Conservation (phyloP, 2,329 filamentous ascomycete species). For the Cladorrhinum sp. region DNA sequence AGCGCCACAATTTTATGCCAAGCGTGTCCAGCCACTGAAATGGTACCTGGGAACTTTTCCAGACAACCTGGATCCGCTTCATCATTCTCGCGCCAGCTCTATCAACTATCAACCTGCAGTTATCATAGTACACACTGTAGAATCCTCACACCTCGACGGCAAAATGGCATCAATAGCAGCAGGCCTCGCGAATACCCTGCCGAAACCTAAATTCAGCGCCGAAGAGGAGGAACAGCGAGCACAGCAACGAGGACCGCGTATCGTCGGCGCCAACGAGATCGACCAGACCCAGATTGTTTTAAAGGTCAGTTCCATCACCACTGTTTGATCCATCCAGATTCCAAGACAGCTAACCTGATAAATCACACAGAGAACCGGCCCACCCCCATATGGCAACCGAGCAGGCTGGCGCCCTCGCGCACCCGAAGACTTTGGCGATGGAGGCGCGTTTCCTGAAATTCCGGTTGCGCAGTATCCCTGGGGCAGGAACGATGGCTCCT, state of each 20-base stretch:
- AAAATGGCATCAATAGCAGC: conserved; percentile 64
- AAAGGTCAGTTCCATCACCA: conserved; percentile 49
- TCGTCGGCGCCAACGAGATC: conserved; percentile 74
- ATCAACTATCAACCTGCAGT: conserved; percentile 12
- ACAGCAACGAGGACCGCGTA: conserved; percentile 74
- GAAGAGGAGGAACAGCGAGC: conserved; percentile 78
- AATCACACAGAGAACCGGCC: conserved; percentile 63
- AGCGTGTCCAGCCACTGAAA: neutral
- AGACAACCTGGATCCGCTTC: conserved; percentile 3
- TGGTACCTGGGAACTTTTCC: conserved; percentile 8
- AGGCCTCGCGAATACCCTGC: conserved; percentile 75
- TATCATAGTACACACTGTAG: neutral
- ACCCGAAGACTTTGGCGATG: conserved; percentile 91
- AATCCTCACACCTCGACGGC: conserved; percentile 21
- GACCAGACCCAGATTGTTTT: conserved; percentile 84
- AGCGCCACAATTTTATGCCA: neutral
- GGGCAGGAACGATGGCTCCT: conserved; percentile 77
- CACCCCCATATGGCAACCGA: conserved; percentile 84
- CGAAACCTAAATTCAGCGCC: conserved; percentile 86
- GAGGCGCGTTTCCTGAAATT: conserved; percentile 92
- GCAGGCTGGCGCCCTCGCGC: conserved; percentile 85
- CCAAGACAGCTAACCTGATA: neutral
- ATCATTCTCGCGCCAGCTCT: neutral
- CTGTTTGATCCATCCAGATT: neutral
- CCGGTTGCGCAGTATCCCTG: conserved; percentile 92